Percentiles rank a stretch among this genome's conserved stretches.
These are phyloP conservation scores for Globisporangium recalcitrans DNA, from an alignment of 352 stramenopile species.

Conservation along the genomic window DNA sequence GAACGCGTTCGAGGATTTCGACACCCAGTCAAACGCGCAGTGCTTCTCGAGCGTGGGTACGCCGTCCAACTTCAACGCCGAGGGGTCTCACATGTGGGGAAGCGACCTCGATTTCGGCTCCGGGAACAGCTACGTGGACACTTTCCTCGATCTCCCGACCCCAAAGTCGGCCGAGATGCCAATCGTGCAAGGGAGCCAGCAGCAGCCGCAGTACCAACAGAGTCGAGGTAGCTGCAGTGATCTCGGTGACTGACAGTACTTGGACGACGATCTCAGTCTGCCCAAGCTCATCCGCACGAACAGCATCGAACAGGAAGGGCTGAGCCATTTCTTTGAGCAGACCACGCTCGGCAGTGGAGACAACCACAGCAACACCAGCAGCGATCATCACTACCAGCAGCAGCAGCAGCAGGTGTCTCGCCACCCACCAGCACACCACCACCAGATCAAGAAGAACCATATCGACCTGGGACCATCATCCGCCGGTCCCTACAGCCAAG, in stretches of 20 bases:
- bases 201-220: conserved; percentile 12
- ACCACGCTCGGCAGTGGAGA: conserved; percentile 35
- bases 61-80: conserved; percentile 56
- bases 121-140: conserved; percentile 41
- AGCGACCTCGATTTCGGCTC: conserved; percentile 52
- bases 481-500: conserved; percentile 12
- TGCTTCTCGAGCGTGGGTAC: conserved; percentile 61
- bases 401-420: background rate
- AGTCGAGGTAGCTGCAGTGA: background rate
- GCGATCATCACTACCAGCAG: background rate
- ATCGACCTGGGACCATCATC: conserved; percentile 6
- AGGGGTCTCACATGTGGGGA: conserved; percentile 51
- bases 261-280: conserved; percentile 29
- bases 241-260: background rate
- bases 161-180: conserved; percentile 53
- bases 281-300: conserved; percentile 58
- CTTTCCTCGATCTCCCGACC: conserved; percentile 69
- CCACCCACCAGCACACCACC: conserved; percentile 1
- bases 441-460: conserved; percentile 15
- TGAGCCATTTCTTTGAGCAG: conserved; percentile 72
- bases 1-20: conserved; percentile 54
- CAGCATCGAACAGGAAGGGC: conserved; percentile 70
- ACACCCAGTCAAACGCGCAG: conserved; percentile 11
- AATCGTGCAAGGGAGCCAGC: conserved; percentile 14
- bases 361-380: background rate